Percentiles rank a stretch among this genome's conserved stretches.
Evolutionary conservation across 257 asterid species (phyloP).

Genomic region (Solanum chilense): DNA sequence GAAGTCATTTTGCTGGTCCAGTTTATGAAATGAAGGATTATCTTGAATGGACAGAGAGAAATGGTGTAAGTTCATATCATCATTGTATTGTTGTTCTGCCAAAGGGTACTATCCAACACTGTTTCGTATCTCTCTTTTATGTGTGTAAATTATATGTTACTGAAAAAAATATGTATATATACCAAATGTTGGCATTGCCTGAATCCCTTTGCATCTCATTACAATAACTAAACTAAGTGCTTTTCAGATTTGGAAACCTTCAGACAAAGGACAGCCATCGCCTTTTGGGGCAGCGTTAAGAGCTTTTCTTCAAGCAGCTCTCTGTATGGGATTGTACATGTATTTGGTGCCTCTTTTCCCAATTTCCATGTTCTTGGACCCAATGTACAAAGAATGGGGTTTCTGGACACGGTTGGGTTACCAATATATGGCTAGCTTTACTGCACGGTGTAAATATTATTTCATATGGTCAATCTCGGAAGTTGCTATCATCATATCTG

Average conservation of each 20-base stretch:
- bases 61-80: constrained; percentile 48
- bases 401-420: constrained; percentile 63
- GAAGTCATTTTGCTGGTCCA: constrained; percentile 99
- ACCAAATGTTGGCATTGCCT: background rate
- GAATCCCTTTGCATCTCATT: background rate
- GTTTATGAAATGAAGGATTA: constrained; percentile 88
- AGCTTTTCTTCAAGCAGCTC: constrained; percentile 75
- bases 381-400: constrained; percentile 71
- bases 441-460: constrained; percentile 95
- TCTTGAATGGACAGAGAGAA: constrained; percentile 77
- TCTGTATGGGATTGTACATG: constrained; percentile 87
- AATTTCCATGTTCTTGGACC: constrained; percentile 67
- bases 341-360: constrained; percentile 78
- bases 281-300: constrained; percentile 71
- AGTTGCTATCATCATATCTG: constrained; percentile 82
- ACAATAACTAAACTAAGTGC: background rate
- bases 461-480: constrained; percentile 98
- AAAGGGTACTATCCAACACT: background rate
- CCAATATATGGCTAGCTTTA: constrained; percentile 87
- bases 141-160: background rate
- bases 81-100: background rate
- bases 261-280: constrained; percentile 65
- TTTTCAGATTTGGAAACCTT: constrained; percentile 63
- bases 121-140: background rate
- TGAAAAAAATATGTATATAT: background rate